phyloP scores from a whole-genome alignment of 2,329 filamentous ascomycete genomes.

The Curvularia spicifera region DNA sequence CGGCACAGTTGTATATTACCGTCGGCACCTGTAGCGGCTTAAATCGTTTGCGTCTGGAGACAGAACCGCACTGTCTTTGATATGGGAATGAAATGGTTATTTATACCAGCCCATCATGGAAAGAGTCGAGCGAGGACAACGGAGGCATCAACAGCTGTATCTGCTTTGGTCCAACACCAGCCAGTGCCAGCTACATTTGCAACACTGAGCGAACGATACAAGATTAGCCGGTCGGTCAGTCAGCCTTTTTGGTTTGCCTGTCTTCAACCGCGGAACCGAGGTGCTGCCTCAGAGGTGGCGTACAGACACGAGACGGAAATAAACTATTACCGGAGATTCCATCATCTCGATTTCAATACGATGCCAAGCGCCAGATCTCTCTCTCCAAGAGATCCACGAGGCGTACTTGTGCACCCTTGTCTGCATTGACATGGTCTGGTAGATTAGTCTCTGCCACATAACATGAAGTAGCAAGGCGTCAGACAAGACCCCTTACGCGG shows the following conservation, averaged over 20 bases:
- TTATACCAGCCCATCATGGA: background rate
- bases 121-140: no score
- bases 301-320: background rate
- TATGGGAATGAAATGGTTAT: background rate
- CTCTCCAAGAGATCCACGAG: background rate
- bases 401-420: background rate
- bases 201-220: conserved; percentile 7
- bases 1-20: background rate
- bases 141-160: background rate
- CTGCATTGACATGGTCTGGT: background rate
- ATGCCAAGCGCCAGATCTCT: conserved; percentile 2
- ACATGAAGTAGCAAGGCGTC: background rate
- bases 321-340: background rate
- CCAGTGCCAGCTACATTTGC: background rate
- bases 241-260: conserved; percentile 5
- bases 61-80: background rate
- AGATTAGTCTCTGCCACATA: background rate
- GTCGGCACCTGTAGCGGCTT: background rate
- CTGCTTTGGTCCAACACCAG: background rate
- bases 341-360: background rate
- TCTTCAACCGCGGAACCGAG: background rate
- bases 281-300: background rate
- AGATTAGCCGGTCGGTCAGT: conserved; percentile 27
- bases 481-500: background rate
- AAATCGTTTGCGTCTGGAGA: background rate